Base-by-base conservation (phyloP, 2,329 filamentous ascomycete species). In the Cercospora zeae-maydis region DNA sequence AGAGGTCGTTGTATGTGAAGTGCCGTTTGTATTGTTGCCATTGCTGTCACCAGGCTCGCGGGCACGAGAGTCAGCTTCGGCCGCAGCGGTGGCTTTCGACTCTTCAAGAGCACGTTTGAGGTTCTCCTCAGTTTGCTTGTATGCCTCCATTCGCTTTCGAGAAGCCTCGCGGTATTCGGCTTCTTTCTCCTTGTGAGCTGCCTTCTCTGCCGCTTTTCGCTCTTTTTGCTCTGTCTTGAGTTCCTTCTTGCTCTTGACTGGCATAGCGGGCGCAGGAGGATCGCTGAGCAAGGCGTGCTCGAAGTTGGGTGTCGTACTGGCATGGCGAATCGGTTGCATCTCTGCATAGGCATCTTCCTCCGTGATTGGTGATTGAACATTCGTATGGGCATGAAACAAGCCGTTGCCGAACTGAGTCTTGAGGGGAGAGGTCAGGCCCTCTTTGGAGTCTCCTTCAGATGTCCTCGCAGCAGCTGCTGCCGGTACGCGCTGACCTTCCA, bases 171-270 rank as follows among this genome's bases (percentile, higher is more conserved):
- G 72, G 27, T 73, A 70, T 61, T 72, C 74, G 34, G 67, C 66
- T n/a, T 74, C 68, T 4, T 65, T 69, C 59, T 83, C 83, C 51
- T 84, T 79, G 65, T 80, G 83, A 61, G 82, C 79, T 58, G 85
- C 84, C 75, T 88, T 89, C 67, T 83, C 81, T 42, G 83, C 80
- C 39, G 76, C 79, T 70, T 84, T 85, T 53, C 81, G 79, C 51
- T 84, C 84, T 67, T 86, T 87, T 61, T 86, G 84, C 72, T 84
- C 83, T 42, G 76, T 77, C 37, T 80, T 81, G 47, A 77, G 77
- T 66, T 90, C 90, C 77, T 88, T 93, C 81, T 88, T 92, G 63
- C 86, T 86, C 33, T 84, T 84, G 67, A 82, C 83, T 73, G 84
- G 87, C 63, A 68, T 55, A 33, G 68, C 54, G 6, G 67, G 66